phyloP scores from a whole-genome alignment of 2,329 filamentous ascomycete genomes.

The Calonectria fujianensis region DNA sequence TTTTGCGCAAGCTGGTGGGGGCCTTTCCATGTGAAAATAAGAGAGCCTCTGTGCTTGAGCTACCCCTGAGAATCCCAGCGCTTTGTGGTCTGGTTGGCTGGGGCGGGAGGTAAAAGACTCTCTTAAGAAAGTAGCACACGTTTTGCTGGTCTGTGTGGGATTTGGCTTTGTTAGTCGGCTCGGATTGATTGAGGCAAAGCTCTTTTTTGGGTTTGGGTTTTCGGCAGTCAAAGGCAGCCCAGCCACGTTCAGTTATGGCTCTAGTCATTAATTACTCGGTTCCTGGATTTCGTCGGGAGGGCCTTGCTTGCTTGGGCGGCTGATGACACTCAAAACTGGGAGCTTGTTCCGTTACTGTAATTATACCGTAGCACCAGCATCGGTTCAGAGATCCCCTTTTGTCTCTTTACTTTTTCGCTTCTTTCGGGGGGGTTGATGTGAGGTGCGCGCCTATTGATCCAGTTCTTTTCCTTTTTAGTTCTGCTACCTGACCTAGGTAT shows the following conservation, averaged over 20 bases:
- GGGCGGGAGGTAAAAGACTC: conserved; percentile 3
- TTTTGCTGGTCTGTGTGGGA: neutral
- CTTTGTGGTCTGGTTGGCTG: neutral
- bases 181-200: conserved; percentile 5
- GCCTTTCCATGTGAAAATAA: conserved; percentile 6
- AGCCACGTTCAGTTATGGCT: neutral
- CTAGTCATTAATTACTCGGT: neutral
- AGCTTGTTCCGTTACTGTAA: neutral
- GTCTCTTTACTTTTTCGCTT: conserved; percentile 14
- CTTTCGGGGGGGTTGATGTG: neutral
- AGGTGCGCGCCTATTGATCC: conserved; percentile 1
- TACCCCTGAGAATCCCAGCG: conserved; percentile 20
- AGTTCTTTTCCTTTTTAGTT: conserved; percentile 2
- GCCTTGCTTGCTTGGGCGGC: neutral
- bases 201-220: conserved; percentile 8
- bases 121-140: neutral
- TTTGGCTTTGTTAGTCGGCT: neutral
- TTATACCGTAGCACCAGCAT: neutral
- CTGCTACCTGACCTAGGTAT: conserved; percentile 7
- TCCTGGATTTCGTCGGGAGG: conserved; percentile 18
- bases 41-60: conserved; percentile 15
- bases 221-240: conserved; percentile 11
- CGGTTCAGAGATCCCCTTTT: conserved; percentile 13
- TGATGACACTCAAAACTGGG: neutral
- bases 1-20: neutral